Evolutionary conservation across 768 basidiomycete species (phyloP).

Genomic region (Artomyces pyxidatus): DNA sequence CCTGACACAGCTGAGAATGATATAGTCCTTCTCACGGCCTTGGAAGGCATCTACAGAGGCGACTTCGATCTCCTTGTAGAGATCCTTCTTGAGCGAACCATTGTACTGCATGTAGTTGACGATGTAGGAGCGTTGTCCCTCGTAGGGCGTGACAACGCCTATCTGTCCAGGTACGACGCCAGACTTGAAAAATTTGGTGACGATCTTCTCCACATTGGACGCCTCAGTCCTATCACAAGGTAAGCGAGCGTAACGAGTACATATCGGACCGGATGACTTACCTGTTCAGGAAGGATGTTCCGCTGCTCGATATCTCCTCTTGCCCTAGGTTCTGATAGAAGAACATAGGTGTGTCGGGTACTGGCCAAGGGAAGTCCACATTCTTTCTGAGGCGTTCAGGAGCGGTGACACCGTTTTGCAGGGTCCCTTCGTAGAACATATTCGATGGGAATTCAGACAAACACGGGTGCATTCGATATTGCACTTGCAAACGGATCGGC

Average conservation of each 20-base stretch:
- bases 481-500: slow-evolving; percentile 96
- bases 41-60: slow-evolving; percentile 99
- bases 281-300: slow-evolving; percentile 97
- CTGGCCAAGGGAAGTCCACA: slow-evolving; percentile 98
- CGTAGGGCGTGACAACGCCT: slow-evolving; percentile 97
- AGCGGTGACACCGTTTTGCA: slow-evolving; percentile 98
- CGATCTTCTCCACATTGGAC: slow-evolving; percentile 99
- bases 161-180: slow-evolving; percentile 94
- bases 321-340: slow-evolving; percentile 99
- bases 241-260: not conserved
- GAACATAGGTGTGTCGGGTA: slow-evolving; percentile 97
- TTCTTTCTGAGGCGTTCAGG: slow-evolving; percentile 96
- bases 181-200: slow-evolving; percentile 99
- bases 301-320: slow-evolving; percentile 97
- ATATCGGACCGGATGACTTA: slow-evolving; percentile 20
- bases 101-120: slow-evolving; percentile 99
- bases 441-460: slow-evolving; percentile 98
- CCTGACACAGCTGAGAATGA: slow-evolving; percentile 94
- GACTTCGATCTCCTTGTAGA: slow-evolving; percentile 99
- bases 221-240: slow-evolving; percentile 73
- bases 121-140: slow-evolving; percentile 96
- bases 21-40: slow-evolving; percentile 99
- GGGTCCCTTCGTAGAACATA: slow-evolving; percentile 99
- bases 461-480: slow-evolving; percentile 99
- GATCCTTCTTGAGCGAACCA: slow-evolving; percentile 96